Percentiles rank a stretch among this genome's conserved stretches.
Evolutionary conservation across 176 grass and related monocot species (phyloP).

Genomic region (Carex myosuroides): DNA sequence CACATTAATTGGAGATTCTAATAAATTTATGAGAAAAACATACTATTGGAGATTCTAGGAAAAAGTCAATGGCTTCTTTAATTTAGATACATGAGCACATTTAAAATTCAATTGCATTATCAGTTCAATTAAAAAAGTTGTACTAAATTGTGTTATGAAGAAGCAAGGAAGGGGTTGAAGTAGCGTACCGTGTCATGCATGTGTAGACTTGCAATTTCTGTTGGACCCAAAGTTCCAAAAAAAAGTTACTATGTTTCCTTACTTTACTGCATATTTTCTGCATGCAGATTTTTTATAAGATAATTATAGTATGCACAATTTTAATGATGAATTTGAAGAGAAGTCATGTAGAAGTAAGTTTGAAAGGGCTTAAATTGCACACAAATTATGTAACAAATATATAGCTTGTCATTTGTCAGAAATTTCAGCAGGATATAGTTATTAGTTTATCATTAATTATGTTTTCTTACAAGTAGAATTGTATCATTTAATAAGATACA

Average conservation of each 20-base stretch:
- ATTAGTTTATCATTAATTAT: too few relatives aligned
- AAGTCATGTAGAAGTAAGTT: background rate
- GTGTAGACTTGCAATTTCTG: background rate
- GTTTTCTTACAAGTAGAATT: too few relatives aligned
- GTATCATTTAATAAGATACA: too few relatives aligned
- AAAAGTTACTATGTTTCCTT: background rate
- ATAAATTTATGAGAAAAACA: background rate
- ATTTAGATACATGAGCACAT: too few relatives aligned
- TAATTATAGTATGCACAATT: background rate
- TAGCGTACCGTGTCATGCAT: background rate
- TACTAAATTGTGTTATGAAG: background rate
- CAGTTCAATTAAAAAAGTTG: background rate
- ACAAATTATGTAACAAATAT: too few relatives aligned
- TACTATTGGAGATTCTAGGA: background rate
- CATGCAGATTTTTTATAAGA: background rate
- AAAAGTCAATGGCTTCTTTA: background rate
- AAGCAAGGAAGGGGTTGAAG: background rate
- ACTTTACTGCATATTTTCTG: background rate
- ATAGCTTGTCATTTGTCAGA: too few relatives aligned
- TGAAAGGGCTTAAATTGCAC: too few relatives aligned
- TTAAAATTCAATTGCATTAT: background rate
- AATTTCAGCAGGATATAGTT: too few relatives aligned
- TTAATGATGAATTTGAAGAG: background rate
- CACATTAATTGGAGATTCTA: background rate
- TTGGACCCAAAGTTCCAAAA: background rate